Conservation (phyloP, 495 filamentous ascomycete species). For the Neurospora sp. region DNA sequence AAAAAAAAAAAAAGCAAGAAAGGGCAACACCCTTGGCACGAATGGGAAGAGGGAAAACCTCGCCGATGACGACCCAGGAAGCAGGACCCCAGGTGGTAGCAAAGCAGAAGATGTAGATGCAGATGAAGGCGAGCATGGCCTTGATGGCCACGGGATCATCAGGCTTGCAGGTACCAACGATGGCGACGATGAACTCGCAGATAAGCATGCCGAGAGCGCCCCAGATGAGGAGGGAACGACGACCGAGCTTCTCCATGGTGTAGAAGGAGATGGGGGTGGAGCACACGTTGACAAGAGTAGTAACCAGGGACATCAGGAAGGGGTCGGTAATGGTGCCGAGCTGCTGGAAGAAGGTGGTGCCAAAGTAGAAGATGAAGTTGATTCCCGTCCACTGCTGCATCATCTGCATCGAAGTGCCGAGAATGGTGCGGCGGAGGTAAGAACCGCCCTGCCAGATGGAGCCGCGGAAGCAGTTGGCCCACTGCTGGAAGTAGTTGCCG, state of each 20-base stretch:
- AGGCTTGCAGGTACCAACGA: slow-evolving; percentile 48
- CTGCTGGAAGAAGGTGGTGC: slow-evolving; percentile 67
- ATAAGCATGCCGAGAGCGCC: slow-evolving; percentile 70
- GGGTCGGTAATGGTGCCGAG: slow-evolving; percentile 61
- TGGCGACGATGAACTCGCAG: slow-evolving; percentile 76
- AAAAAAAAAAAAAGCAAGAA: no score
- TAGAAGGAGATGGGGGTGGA: slow-evolving; percentile 75
- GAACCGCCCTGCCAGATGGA: slow-evolving; percentile 39
- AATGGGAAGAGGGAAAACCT: slow-evolving; percentile 77
- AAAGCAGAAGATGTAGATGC: slow-evolving; percentile 79
- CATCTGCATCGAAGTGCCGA: slow-evolving; percentile 64
- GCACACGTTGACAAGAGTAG: slow-evolving; percentile 72
- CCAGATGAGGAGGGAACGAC: slow-evolving; percentile 65
- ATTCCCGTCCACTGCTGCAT: slow-evolving; percentile 57
- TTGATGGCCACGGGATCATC: slow-evolving; percentile 50
- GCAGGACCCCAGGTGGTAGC: slow-evolving; percentile 70
- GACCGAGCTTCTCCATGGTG: slow-evolving; percentile 68
- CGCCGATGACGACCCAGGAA: slow-evolving; percentile 76
- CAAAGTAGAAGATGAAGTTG: slow-evolving; percentile 90
- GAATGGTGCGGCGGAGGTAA: slow-evolving; percentile 60
- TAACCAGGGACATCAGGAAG: slow-evolving; percentile 72
- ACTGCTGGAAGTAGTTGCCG: slow-evolving; percentile 51
- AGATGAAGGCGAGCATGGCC: slow-evolving; percentile 61
- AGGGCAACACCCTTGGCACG: slow-evolving; percentile 70
- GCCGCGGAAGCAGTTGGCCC: slow-evolving; percentile 53